Evolutionary conservation across 1,284 basidiomycete genomes (phyloP), one percentile per base, ranked within the genome.

Genomic region (Heterobasidion irregulare): DNA sequence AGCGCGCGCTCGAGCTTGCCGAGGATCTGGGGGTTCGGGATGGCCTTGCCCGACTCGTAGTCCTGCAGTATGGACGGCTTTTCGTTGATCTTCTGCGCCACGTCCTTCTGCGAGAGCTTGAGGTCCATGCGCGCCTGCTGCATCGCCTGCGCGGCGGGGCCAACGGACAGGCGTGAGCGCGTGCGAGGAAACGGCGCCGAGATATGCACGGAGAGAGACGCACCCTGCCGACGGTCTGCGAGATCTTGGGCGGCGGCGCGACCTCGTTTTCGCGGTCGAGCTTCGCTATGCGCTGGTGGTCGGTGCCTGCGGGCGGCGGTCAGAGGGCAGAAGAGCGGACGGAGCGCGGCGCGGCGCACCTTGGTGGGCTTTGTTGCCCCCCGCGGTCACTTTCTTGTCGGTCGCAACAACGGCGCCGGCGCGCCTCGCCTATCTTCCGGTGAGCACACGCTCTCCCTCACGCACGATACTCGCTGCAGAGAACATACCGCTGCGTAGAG

Each of bases 201-300:
- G 53, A 45, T 13, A 53, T 16, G 8, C 12, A 26, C 5, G 6
- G 26, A 26, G 52, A 53, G 44, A 57, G 43, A 70, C 80, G 53
- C 62, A 89, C 90, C 71, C 89, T 90, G 63, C 93, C 94, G 56
- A 95, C 91, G 43, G 78, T 78, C 35, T 86, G 77, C 2, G 79
- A 75, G 61, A 99, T 78, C 72, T 95, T 97, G 60, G 89, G 68
- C 47, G 96, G 97, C 8, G 97, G 94, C 8, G 94, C 92, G 19
- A 98, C 95, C 66, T 98, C 96, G 72, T 98, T 97, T 65, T 97
- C 92, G 56, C 91, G 84, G 72, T 95, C 94, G 48, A 97, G 85
- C 69, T 95, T 95, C 41, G 91, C 94, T 68, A 96, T 94, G 58
- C 83, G 83, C 70, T 94, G 92, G 74, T 97, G 93, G 74, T 98